Evolutionary conservation across 768 basidiomycete genomes (phyloP).

Genomic region (Mycena crocata): DNA sequence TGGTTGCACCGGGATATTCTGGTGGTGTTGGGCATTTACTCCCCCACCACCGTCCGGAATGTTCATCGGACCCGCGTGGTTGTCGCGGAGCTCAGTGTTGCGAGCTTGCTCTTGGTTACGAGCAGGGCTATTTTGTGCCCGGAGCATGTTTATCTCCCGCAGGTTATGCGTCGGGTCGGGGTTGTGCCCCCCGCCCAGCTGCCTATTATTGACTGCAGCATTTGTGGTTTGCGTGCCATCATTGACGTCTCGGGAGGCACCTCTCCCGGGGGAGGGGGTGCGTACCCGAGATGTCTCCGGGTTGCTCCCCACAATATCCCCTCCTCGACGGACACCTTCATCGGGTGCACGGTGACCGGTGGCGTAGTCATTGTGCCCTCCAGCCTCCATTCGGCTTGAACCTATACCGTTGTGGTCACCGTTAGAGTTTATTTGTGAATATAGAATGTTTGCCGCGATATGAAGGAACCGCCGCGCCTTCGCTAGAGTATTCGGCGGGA

Average conservation of each 20-base stretch:
- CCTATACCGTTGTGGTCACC: constrained; percentile 6
- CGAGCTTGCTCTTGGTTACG: neutral
- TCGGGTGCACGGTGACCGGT: neutral
- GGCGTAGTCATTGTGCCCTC: constrained; percentile 2
- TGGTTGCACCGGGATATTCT: too few relatives aligned
- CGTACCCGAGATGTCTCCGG: neutral
- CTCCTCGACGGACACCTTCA: neutral
- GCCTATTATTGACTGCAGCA: neutral
- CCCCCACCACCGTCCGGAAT: neutral
- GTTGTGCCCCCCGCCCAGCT: neutral
- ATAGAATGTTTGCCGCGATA: neutral
- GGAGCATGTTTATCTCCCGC: constrained; percentile 5
- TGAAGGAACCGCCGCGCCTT: constrained; percentile 4
- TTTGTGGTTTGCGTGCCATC: constrained; percentile 2
- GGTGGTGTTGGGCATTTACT: too few relatives aligned
- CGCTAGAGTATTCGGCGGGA: constrained; percentile 3
- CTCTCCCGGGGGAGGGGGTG: neutral
- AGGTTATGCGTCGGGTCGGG: neutral
- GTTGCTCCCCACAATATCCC: neutral
- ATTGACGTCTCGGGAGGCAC: neutral
- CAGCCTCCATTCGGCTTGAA: neutral
- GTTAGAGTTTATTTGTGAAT: neutral
- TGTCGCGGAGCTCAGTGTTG: neutral
- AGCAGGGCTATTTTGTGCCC: neutral
- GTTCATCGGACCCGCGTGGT: neutral